Base-by-base conservation (phyloP, 2,329 filamentous ascomycete species). In the Colletotrichum gloeosporioides region DNA sequence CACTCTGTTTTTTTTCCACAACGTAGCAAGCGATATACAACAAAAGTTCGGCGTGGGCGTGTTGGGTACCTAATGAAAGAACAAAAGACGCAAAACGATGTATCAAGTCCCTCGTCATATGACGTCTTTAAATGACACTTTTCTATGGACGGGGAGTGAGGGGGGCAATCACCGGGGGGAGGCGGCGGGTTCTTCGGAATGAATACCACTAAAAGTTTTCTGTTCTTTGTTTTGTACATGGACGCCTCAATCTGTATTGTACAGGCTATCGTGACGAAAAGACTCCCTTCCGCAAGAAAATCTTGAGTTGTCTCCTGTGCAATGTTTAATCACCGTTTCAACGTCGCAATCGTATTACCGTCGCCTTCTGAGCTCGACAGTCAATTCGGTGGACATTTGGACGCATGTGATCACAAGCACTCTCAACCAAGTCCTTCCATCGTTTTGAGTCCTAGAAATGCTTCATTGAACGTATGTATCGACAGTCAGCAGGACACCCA, bases 161-260 rank as follows among this genome's bases (percentile, higher is more conserved):
- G 22, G 39, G 13, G 44, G n/a, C n/a, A 53, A 53, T 12, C 22
- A 53, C 8, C 49, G 18, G 34, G 70, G 25, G 59, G 34, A 34
- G 65, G n/a, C 22, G 74, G 74, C 74, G 44, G 70, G 36, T 65
- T 32, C 64, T 61, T 61, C 64, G 74, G 65, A 57, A 74, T 53
- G 65, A 69, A 74, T 76, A 76, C 74, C 74, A 74, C 31, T 65
- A 76, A 76, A 76, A 76, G 74, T 69, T 66, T 69, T 76, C 69
- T 22, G 53, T 55, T 44, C 7, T 76, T 74, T 69, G 57, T 36
- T 22, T 36, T 76, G 59, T 34, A 62, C 22, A 8, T 18, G 36
- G 49, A 44, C n/a, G 31, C 12, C 29, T 34, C 32, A 34, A 34
- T 63, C 18, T 34, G 25, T 4, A 13, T 64, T 73, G 25, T 53